Base-by-base conservation (phyloP, 2,329 filamentous ascomycete genomes). In the Fusarium avenaceum region DNA sequence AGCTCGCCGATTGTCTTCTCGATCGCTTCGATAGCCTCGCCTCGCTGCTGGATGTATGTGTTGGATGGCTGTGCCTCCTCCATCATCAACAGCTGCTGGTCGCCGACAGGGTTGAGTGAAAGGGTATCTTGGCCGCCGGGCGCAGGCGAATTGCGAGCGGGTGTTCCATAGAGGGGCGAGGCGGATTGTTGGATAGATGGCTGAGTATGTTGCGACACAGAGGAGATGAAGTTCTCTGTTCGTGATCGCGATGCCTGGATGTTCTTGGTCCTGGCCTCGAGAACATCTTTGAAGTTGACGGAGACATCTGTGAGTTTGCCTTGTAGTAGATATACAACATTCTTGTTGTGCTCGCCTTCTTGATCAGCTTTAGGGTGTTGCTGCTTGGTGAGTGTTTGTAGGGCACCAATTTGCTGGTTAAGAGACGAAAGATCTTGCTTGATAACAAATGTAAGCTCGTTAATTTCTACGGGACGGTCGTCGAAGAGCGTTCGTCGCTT, bases 301-400 rank as follows among this genome's bases (percentile, higher is more conserved):
- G 92, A 92, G 5, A 99, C 95, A 75, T 97, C 94, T 39, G 94
- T 95, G 40, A 98, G 84, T 76, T 96, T 96, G 65, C 93, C 93
- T 80, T 97, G 94, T 19, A 98, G 83, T 76, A 98, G 86, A 65
- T 97, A 90, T 4, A 97, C 92, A 32, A 98, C 96, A 76, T 98
- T 97, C 81, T 97, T 97, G 84, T 97, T 97, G 82, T 99, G 96
- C 77, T 98, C 94, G 72, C 94, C 94, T 79, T 97, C 93, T 76
- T 97, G 94, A 72, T 87, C 88, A 67, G 82, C 84, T 71, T 84
- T 87, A 43, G 92, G 91, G 73, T 95, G 91, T 79, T 94, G 90
- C 61, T 92, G 87, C 54, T 90, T 87, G 15, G 93, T 91, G 45
- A 97, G 85, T 8, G 86, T 82, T 76, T 97, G 92, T n/a, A 99